Conservation (phyloP, 495 filamentous ascomycete species). For the Daldinia vernicosa region DNA sequence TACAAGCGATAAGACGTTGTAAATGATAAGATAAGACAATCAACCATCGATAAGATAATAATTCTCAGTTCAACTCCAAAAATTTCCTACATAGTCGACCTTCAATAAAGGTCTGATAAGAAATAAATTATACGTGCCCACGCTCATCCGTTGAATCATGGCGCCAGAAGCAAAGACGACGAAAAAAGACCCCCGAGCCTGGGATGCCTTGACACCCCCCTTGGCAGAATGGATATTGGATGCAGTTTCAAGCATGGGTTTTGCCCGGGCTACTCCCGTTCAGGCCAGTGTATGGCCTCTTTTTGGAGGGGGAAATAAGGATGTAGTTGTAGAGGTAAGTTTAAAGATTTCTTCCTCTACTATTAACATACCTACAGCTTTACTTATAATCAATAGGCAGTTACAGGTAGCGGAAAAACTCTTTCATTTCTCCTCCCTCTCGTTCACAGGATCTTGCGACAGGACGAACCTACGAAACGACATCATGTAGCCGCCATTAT, state of each 20-base stretch:
- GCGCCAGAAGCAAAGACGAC: slow-evolving; percentile 45
- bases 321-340: slow-evolving; percentile 86
- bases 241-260: slow-evolving; percentile 84
- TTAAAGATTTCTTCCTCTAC: background rate
- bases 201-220: slow-evolving; percentile 78
- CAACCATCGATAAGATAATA: slow-evolving; percentile 29
- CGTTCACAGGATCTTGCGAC: slow-evolving; percentile 80
- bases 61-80: slow-evolving; percentile 13
- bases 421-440: slow-evolving; percentile 90
- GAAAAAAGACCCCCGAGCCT: slow-evolving; percentile 67
- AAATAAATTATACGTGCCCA: slow-evolving; percentile 7
- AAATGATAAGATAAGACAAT: background rate
- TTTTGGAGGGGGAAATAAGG: slow-evolving; percentile 86
- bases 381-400: slow-evolving; percentile 62
- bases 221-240: slow-evolving; percentile 93
- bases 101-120: background rate
- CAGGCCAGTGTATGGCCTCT: slow-evolving; percentile 88
- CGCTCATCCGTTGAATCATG: slow-evolving; percentile 43
- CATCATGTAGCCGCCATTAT: slow-evolving; percentile 91
- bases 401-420: slow-evolving; percentile 96
- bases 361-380: background rate
- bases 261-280: slow-evolving; percentile 88
- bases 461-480: slow-evolving; percentile 77
- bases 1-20: background rate
- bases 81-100: slow-evolving; percentile 19